Evolutionary conservation across 345 rosid genomes (phyloP), one percentile per base, ranked within the genome.

Genomic region (Moricandia moricandioides): DNA sequence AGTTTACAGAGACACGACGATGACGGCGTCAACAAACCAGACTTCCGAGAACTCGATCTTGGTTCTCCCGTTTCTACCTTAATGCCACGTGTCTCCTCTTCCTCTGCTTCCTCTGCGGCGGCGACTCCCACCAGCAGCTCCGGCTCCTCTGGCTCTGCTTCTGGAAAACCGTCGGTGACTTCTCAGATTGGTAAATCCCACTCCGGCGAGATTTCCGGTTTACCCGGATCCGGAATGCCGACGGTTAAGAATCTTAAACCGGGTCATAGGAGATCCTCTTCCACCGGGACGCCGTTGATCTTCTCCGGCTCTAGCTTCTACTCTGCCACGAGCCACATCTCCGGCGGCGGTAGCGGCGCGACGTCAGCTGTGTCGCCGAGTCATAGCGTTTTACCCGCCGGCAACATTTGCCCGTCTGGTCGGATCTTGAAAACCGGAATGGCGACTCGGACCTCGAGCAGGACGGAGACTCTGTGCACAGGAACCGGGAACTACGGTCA

Each of bases 391-490:
- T 83, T 85, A 29, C 91, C 92, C 7, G 86, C 86, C 37, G 98
- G 98, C 7, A 94, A 94, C 82, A 94, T 94, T 14, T 94, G 95
- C 43, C 97, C 93, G 0, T 90, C 98, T 2, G 98, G 98, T 7
- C 86, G 85, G 85, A 91, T 94, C 88, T 84, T 81, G 40, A 91
- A 91, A 79, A 79, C 90, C 21, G 84, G 79, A 60, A 83, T 87
- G 72, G 74, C 84, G 66, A 33, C 55, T 69, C 89, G 95, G 69
- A 79, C 70, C 31, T 73, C 88, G 4, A 84, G 66, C 67, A 79
- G 83, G 66, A 66, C 92, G 3, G 92, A 89, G 35, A 86, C 84
- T 33, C 80, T 94, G 69, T 90, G 93, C 18, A 84, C 85, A 4
- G 93, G 98, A 4, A 84, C 88, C 0, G 98, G 93, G 3, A 86